Evolutionary conservation across 1,284 basidiomycete genomes (phyloP).

Genomic region (Pseudozyma hubeiensis): DNA sequence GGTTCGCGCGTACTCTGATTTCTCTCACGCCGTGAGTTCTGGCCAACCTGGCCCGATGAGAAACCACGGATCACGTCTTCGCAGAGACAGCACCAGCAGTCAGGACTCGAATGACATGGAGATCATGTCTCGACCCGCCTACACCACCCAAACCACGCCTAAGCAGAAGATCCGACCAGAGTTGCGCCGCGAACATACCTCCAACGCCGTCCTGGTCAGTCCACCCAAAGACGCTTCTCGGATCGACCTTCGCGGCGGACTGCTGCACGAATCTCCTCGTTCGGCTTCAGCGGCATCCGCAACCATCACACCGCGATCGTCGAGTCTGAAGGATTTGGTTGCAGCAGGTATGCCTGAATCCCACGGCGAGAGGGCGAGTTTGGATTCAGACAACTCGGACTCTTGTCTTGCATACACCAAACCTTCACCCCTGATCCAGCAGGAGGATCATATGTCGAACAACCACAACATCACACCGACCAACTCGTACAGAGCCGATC

Average conservation of each 20-base stretch:
- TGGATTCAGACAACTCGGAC: conserved; percentile 25
- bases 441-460: neutral
- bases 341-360: conserved; percentile 8
- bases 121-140: neutral
- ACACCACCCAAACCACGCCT: conserved; percentile 25
- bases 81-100: conserved; percentile 35
- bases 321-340: conserved; percentile 35
- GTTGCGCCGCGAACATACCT: conserved; percentile 36
- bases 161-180: conserved; percentile 25
- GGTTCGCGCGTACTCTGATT: conserved; percentile 37
- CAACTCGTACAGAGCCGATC: conserved; percentile 35
- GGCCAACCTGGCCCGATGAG: conserved; percentile 1
- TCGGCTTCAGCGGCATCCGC: conserved; percentile 13
- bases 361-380: conserved; percentile 7
- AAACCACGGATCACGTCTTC: conserved; percentile 11
- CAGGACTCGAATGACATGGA: conserved; percentile 9
- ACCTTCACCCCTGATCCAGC: conserved; percentile 25
- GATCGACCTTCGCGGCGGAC: neutral
- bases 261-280: neutral
- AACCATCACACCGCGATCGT: conserved; percentile 31
- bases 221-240: conserved; percentile 11
- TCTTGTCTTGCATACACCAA: conserved; percentile 47
- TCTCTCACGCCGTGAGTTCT: conserved; percentile 1
- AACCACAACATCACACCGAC: conserved; percentile 35
- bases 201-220: conserved; percentile 30